Evolutionary conservation across 2,329 filamentous ascomycete genomes (phyloP).

Genomic region (Colletotrichum sidae): DNA sequence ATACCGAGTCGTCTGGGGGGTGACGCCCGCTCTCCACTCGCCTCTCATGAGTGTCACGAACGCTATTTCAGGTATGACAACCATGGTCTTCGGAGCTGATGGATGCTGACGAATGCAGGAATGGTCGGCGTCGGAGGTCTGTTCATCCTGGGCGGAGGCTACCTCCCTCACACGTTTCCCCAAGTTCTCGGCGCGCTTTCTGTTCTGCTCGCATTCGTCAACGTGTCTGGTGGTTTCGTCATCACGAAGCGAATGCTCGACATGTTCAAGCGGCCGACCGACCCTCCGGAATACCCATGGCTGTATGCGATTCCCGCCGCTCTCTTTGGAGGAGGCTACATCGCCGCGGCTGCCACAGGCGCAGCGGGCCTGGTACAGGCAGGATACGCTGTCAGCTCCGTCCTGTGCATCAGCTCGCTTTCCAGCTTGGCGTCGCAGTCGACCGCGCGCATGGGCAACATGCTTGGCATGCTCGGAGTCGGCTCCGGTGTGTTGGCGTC

Average conservation of each 20-base stretch:
- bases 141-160: constrained; percentile 89
- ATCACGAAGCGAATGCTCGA: constrained; percentile 95
- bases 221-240: constrained; percentile 89
- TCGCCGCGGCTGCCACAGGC: constrained; percentile 83
- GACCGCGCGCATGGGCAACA: constrained; percentile 86
- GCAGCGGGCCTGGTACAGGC: constrained; percentile 88
- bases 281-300: constrained; percentile 90
- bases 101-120: constrained; percentile 51
- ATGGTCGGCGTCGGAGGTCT: constrained; percentile 92
- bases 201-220: constrained; percentile 87
- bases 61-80: constrained; percentile 77
- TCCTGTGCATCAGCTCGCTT: constrained; percentile 87
- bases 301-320: constrained; percentile 82
- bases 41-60: constrained; percentile 95
- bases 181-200: constrained; percentile 83
- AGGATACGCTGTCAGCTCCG: constrained; percentile 85
- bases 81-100: not conserved
- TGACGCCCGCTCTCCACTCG: constrained; percentile 84
- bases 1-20: constrained; percentile 90
- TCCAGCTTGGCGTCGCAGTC: constrained; percentile 84
- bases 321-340: constrained; percentile 83
- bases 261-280: constrained; percentile 88
- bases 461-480: constrained; percentile 88
- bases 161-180: constrained; percentile 80
- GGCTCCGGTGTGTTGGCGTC: constrained; percentile 86